Percentiles rank a stretch among this genome's conserved stretches.
Conservation (phyloP, 768 basidiomycete species). For the Pleurotus tuber-regium region DNA sequence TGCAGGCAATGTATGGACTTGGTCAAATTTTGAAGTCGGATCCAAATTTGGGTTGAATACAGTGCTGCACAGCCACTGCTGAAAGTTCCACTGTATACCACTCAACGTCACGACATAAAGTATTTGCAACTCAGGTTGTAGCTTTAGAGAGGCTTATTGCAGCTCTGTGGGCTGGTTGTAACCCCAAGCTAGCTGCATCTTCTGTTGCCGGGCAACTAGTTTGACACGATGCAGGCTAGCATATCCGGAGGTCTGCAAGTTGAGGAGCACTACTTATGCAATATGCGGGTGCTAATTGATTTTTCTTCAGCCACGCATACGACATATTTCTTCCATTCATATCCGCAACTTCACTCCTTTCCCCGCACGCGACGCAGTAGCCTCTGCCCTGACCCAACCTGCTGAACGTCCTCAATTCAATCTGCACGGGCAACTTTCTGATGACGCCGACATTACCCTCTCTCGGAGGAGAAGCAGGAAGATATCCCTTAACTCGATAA, state of each 20-base stretch:
- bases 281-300: slow-evolving; percentile 9
- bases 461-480: slow-evolving; percentile 58
- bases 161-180: no score
- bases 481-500: slow-evolving; percentile 56
- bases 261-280: slow-evolving; percentile 8
- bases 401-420: slow-evolving; percentile 60
- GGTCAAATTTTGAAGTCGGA: no score
- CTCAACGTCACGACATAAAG: no score
- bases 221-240: not conserved
- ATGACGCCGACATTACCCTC: slow-evolving; percentile 67
- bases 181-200: not conserved
- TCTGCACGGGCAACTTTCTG: slow-evolving; percentile 54
- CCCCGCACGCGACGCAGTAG: slow-evolving; percentile 73
- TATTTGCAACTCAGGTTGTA: no score
- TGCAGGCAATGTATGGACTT: no score
- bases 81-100: no score
- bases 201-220: not conserved
- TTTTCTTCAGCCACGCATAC: slow-evolving; percentile 57
- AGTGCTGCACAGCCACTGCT: not conserved
- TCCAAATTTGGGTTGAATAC: not conserved
- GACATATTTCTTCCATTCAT: slow-evolving; percentile 72
- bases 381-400: slow-evolving; percentile 71
- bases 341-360: slow-evolving; percentile 84
- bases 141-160: no score
- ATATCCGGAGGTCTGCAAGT: slow-evolving; percentile 1